These are phyloP conservation scores for Fraxinus nigra DNA, from an alignment of 305 asterid species.

Conservation along the genomic window DNA sequence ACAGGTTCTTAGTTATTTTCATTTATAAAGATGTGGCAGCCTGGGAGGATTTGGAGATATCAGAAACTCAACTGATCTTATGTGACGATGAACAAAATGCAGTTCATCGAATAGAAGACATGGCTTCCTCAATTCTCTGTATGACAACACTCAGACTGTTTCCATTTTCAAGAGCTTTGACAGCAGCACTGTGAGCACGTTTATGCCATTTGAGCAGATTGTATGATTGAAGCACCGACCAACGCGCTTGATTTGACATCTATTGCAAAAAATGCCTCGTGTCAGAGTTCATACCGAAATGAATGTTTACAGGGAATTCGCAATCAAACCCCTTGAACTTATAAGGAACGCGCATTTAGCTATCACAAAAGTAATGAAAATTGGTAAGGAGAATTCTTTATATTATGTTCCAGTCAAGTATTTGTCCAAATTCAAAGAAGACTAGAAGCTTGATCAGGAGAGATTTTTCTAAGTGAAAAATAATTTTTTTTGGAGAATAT, in stretches of 20 bases:
- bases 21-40: not conserved
- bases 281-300: constrained; percentile 1
- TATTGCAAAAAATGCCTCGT: constrained; percentile 13
- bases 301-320: not conserved
- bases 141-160: constrained; percentile 66
- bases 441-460: not conserved
- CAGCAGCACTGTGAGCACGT: constrained; percentile 77
- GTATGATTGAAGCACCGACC: constrained; percentile 90
- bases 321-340: not conserved
- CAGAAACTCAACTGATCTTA: constrained; percentile 6
- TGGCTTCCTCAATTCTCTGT: constrained; percentile 69
- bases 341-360: not conserved
- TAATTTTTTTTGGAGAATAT: not conserved
- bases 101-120: constrained; percentile 42
- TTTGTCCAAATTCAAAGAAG: not conserved
- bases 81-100: not conserved
- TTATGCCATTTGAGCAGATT: constrained; percentile 87
- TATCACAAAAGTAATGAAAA: constrained; percentile 13
- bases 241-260: constrained; percentile 99
- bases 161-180: constrained; percentile 72
- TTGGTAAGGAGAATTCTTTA: constrained; percentile 10
- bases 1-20: constrained; percentile 5
- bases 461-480: not conserved
- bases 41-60: not conserved
- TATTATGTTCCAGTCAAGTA: not conserved